A percentile compares a stretch with the other conserved stretches of the same genome.
phyloP scores from a whole-genome alignment of 2,329 filamentous ascomycete species.

The Fusarium coffeatum region DNA sequence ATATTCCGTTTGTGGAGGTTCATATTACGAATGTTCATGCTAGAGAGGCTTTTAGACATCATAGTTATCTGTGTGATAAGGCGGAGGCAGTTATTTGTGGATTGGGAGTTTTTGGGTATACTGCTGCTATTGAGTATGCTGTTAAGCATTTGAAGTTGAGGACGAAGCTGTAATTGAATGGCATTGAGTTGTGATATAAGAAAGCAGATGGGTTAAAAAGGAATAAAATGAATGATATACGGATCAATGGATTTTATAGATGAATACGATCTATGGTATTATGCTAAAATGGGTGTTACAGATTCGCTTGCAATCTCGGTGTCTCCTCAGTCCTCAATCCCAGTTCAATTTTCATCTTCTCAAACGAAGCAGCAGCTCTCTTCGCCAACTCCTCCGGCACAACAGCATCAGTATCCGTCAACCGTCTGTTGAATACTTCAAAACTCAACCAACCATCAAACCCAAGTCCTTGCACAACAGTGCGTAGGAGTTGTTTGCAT shows the following conservation, averaged over 20 bases:
- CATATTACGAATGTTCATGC: constrained; percentile 81
- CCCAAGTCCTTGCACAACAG: constrained; percentile 72
- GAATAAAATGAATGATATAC: not conserved
- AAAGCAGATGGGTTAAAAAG: too few species aligned
- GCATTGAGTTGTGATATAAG: too few species aligned
- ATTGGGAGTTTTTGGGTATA: constrained; percentile 71
- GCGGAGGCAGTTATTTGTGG: constrained; percentile 79
- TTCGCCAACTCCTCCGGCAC: constrained; percentile 68
- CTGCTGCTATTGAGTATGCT: constrained; percentile 68
- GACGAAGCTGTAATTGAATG: constrained; percentile 31
- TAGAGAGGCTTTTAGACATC: constrained; percentile 74
- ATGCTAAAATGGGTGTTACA: constrained; percentile 38
- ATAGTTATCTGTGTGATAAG: constrained; percentile 81
- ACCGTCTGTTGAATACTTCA: constrained; percentile 70
- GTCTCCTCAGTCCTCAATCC: constrained; percentile 43
- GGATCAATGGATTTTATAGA: not conserved
- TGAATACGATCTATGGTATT: constrained; percentile 13
- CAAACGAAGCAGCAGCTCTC: constrained; percentile 64
- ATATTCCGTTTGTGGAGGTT: constrained; percentile 81
- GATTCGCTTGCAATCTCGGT: constrained; percentile 50
- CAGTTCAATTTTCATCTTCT: constrained; percentile 56
- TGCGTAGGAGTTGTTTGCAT: constrained; percentile 67
- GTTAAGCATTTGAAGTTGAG: constrained; percentile 59
- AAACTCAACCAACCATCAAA: constrained; percentile 78
- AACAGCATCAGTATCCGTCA: constrained; percentile 67